Percentiles rank a stretch among this genome's conserved stretches.
Evolutionary conservation across 306 rosid species (phyloP).

Genomic region (Prunus armeniaca): DNA sequence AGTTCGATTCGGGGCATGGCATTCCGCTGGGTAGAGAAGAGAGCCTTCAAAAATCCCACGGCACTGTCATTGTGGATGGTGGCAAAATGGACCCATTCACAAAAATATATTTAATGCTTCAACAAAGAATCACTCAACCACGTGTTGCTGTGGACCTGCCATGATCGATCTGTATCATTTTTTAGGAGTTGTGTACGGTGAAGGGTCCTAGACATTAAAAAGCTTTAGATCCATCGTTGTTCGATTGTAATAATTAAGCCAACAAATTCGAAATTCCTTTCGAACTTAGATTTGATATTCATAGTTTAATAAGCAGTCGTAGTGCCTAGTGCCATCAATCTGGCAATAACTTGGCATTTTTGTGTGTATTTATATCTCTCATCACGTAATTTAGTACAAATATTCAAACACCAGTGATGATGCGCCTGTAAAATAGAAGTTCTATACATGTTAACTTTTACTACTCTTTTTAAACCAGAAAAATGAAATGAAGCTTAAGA

Average conservation of each 20-base stretch:
- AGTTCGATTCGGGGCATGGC: background rate
- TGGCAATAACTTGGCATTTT: no score
- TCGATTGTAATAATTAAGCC: no score
- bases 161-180: background rate
- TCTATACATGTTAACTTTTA: no score
- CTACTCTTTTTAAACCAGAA: no score
- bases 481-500: background rate
- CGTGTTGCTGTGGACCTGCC: background rate
- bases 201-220: background rate
- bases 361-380: no score
- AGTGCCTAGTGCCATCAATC: no score
- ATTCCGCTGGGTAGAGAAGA: background rate
- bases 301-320: no score
- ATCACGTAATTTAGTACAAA: no score
- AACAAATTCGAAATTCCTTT: no score
- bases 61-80: background rate
- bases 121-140: background rate
- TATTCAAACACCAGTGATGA: no score
- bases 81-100: background rate
- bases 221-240: background rate
- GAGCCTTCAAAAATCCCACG: background rate
- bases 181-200: background rate
- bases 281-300: no score
- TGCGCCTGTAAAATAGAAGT: accelerated
- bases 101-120: background rate